Conservation (phyloP, 371 early-diverging fungal genomes). For the Coemansia sp. region DNA sequence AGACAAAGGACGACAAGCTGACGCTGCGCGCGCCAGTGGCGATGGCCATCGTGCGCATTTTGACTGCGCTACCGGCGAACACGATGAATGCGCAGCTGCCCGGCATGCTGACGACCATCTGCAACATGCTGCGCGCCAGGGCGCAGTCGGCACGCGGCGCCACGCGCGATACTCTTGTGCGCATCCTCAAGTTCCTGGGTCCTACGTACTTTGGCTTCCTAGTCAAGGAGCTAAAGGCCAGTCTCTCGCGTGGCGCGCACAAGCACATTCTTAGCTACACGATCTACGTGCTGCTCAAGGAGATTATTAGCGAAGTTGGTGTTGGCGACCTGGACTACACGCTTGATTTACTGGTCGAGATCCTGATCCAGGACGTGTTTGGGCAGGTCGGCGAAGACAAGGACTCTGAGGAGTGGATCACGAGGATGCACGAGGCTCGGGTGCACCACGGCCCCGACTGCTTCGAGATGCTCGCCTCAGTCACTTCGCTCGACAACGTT, state of each 20-base stretch:
- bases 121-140: conserved; percentile 80
- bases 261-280: conserved; percentile 92
- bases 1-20: conserved; percentile 69
- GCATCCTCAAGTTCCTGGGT: conserved; percentile 82
- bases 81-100: conserved; percentile 79
- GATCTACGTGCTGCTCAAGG: conserved; percentile 72
- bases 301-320: conserved; percentile 55
- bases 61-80: conserved; percentile 73
- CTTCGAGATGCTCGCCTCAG: conserved; percentile 72
- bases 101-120: conserved; percentile 77
- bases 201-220: conserved; percentile 82
- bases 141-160: conserved; percentile 82
- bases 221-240: conserved; percentile 76
- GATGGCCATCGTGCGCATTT: conserved; percentile 77
- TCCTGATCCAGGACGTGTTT: conserved; percentile 87
- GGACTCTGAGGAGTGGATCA: conserved; percentile 82
- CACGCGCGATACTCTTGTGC: conserved; percentile 81
- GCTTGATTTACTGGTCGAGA: conserved; percentile 63
- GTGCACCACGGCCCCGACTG: conserved; percentile 76
- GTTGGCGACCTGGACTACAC: conserved; percentile 82
- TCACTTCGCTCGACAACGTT: conserved; percentile 66
- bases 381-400: conserved; percentile 86
- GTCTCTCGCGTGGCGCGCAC: conserved; percentile 83
- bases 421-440: conserved; percentile 88
- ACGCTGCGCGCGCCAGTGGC: conserved; percentile 85